Evolutionary conservation across 768 basidiomycete genomes (phyloP).

Genomic region (Mrakia hoshinonis): DNA sequence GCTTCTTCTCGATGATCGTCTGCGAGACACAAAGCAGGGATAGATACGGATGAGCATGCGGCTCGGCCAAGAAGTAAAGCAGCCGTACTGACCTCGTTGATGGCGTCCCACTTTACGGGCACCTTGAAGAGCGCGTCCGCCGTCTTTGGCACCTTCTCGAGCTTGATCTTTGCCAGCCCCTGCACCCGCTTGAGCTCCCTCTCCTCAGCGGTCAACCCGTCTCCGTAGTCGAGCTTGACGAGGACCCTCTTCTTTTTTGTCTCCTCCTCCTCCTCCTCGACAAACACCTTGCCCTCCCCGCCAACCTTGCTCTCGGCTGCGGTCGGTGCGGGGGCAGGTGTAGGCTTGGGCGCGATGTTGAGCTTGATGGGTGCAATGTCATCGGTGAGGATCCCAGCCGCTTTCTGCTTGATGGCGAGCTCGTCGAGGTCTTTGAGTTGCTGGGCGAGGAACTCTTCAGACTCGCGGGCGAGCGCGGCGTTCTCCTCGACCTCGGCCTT

Average conservation of each 20-base stretch:
- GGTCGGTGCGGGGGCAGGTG: conserved; percentile 16
- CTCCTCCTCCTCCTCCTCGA: conserved; percentile 74
- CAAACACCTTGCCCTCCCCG: conserved; percentile 56
- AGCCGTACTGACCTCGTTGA: conserved; percentile 61
- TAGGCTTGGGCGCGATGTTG: conserved; percentile 54
- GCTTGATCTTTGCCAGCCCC: conserved; percentile 62
- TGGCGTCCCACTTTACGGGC: conserved; percentile 83
- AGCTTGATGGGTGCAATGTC: conserved; percentile 76
- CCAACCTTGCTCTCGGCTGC: conserved; percentile 30
- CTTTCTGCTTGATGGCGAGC: conserved; percentile 78
- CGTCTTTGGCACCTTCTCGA: conserved; percentile 62
- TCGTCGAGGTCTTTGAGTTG: conserved; percentile 96
- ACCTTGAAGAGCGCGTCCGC: conserved; percentile 70
- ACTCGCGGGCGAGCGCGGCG: conserved; percentile 77
- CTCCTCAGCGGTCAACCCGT: conserved; percentile 44
- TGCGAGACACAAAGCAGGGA: conserved; percentile 37
- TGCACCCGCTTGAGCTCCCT: conserved; percentile 68
- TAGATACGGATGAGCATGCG: neutral
- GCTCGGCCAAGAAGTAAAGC: neutral
- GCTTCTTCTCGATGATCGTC: conserved; percentile 72
- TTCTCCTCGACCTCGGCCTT: conserved; percentile 56
- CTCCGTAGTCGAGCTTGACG: conserved; percentile 84
- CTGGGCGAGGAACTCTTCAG: conserved; percentile 82
- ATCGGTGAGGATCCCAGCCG: conserved; percentile 79
- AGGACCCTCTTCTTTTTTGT: conserved; percentile 75